Base-by-base conservation (phyloP, 2,329 filamentous ascomycete genomes). In the Penicillium sp. region DNA sequence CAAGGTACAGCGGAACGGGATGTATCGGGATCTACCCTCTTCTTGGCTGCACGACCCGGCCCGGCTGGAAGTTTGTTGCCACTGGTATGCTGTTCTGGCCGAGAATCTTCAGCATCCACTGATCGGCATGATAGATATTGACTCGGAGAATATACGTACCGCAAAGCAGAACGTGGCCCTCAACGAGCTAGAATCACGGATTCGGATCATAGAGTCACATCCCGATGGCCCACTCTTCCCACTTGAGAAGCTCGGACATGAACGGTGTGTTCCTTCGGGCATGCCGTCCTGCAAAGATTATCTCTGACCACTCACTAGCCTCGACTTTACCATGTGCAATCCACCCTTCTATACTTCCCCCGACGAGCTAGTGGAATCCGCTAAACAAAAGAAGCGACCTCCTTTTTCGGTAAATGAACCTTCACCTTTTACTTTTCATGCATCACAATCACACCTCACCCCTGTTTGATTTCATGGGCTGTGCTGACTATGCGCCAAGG, bases 291-390 rank as follows among this genome's bases (percentile, higher is more conserved):
- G 14, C 11, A 14, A 27, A 7, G 22, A 16, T 24, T 3, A 11
- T 43, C 22, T 31, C 18, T 39, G 52, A 53, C 49, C 32, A 44
- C 46, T 46, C 43, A 49, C 67, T 9, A 80, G 77, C 3, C 79
- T 96, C 42, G 87, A 93, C 68, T 97, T 97, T 70, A 86, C 85
- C 55, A 95, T 97, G 86, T 93, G 89, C 60, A 99, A 99, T 63
- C 94, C 94, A 0, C 94, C 94, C 0, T 99, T 99, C 75, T 97
- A 97, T 77, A 73, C 80, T n/a, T 92, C 90, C 0, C 76, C 82
- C 3, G 74, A 81, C 5, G 91, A 95, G 47, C 83, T 97, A 73
- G 62, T 81, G 3, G 75, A 78, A 4, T 88, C 87, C 1, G 88
- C 90, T 0, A 71, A 78, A 14, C 73, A 81, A 36, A 96, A 97